phyloP scores from a whole-genome alignment of 1,139 yeast species.

The Meyerozyma carpophila region DNA sequence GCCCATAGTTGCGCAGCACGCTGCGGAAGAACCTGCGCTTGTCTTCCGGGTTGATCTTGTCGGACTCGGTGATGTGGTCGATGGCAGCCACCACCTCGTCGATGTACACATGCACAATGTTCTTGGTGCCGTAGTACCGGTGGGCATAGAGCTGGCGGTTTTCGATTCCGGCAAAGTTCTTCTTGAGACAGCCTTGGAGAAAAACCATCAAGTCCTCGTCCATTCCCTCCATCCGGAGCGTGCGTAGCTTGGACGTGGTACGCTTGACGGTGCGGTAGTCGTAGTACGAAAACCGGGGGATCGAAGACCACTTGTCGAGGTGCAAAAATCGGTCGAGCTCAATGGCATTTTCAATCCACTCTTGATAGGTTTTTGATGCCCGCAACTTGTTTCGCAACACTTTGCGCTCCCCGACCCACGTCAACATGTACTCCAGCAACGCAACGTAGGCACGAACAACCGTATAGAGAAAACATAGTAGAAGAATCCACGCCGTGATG shows the following conservation, averaged over 20 bases:
- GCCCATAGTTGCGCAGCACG: conserved; percentile 63
- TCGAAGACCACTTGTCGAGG: conserved; percentile 58
- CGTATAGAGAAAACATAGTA: conserved; percentile 47
- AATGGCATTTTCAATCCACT: conserved; percentile 59
- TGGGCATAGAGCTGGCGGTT: conserved; percentile 69
- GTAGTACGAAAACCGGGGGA: conserved; percentile 61
- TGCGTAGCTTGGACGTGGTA: conserved; percentile 41
- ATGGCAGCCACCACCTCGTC: conserved; percentile 47
- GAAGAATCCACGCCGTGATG: conserved; percentile 48
- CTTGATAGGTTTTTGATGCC: conserved; percentile 45
- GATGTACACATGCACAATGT: conserved; percentile 52
- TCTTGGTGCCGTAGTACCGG: conserved; percentile 70
- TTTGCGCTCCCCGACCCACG: conserved; percentile 58
- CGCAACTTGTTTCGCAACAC: conserved; percentile 46
- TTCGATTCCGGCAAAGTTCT: conserved; percentile 77
- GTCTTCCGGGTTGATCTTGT: conserved; percentile 27
- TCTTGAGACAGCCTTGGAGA: conserved; percentile 63
- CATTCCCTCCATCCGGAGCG: conserved; percentile 25
- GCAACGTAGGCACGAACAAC: conserved; percentile 59
- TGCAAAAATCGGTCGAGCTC: conserved; percentile 53
- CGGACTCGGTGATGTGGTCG: conserved; percentile 37
- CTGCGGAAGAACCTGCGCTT: conserved; percentile 55
- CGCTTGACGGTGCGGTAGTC: conserved; percentile 57
- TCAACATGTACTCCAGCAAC: conserved; percentile 51
- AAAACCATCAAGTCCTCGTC: conserved; percentile 48